These are phyloP conservation scores for Breynia disticha DNA, from an alignment of 441 rosid genomes.

Conservation along the genomic window DNA sequence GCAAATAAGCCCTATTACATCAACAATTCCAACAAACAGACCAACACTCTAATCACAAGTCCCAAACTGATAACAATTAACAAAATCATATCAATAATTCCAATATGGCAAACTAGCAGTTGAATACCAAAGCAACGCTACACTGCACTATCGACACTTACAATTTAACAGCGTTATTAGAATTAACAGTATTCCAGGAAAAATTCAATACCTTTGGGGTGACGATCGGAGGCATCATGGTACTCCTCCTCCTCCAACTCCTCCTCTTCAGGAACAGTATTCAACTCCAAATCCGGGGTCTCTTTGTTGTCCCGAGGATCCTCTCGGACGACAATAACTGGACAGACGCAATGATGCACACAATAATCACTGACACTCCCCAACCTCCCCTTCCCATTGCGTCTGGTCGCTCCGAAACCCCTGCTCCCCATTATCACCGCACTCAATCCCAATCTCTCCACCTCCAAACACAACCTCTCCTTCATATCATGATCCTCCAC, in stretches of 20 bases:
- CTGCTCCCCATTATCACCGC: constrained; percentile 85
- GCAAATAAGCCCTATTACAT: too few relatives aligned
- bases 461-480: constrained; percentile 80
- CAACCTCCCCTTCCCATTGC: constrained; percentile 40
- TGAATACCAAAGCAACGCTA: too few relatives aligned
- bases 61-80: too few relatives aligned
- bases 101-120: too few relatives aligned
- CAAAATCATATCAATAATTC: too few relatives aligned
- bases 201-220: constrained; percentile 20
- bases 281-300: constrained; percentile 30
- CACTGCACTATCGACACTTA: too few relatives aligned
- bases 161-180: too few relatives aligned
- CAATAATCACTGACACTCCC: constrained; percentile 85
- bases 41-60: too few relatives aligned
- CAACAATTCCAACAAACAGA: too few relatives aligned
- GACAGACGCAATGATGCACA: constrained; percentile 64
- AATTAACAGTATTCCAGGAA: too few relatives aligned
- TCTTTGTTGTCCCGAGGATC: too few relatives aligned
- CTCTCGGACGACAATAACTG: constrained; percentile 50
- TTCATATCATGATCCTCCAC: constrained; percentile 85
- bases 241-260: constrained; percentile 44
- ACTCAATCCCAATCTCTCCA: constrained; percentile 68
- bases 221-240: constrained; percentile 37
- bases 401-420: constrained; percentile 55
- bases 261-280: constrained; percentile 32